phyloP scores from a whole-genome alignment of 129 eudicot species.

The Heracleum sosnowskyi region DNA sequence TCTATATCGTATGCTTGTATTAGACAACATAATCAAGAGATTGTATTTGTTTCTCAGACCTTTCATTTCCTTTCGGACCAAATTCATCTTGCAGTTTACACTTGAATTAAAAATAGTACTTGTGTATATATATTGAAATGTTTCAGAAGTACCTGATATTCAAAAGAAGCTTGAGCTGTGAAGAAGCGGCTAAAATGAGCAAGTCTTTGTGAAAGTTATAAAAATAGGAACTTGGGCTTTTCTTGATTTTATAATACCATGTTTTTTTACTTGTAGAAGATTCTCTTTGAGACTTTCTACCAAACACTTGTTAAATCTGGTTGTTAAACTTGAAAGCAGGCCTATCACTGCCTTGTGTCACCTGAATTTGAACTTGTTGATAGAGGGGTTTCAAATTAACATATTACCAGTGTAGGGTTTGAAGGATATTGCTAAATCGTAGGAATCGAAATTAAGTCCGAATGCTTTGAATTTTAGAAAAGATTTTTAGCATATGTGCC shows the following conservation, averaged over 20 bases:
- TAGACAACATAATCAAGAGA: constrained; percentile 1
- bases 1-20: not conserved
- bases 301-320: not conserved
- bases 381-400: constrained; percentile 43
- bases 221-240: not conserved
- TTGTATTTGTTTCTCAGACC: constrained; percentile 1
- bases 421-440: constrained; percentile 35
- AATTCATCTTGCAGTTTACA: not conserved
- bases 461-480: constrained; percentile 45
- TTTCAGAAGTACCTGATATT: not conserved
- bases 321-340: constrained; percentile 16
- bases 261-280: not conserved
- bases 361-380: constrained; percentile 60
- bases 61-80: not conserved
- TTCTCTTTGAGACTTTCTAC: not conserved
- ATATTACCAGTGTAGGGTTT: constrained; percentile 36
- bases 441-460: constrained; percentile 24
- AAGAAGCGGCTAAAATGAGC: not conserved
- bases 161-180: not conserved
- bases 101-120: too few relatives aligned
- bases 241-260: not conserved
- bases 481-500: constrained; percentile 65
- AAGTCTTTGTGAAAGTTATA: not conserved
- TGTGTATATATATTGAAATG: not conserved
- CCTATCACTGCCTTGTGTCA: constrained; percentile 23